phyloP scores from a whole-genome alignment of 108 stramenopile genomes.

The Conticribra guillardii region DNA sequence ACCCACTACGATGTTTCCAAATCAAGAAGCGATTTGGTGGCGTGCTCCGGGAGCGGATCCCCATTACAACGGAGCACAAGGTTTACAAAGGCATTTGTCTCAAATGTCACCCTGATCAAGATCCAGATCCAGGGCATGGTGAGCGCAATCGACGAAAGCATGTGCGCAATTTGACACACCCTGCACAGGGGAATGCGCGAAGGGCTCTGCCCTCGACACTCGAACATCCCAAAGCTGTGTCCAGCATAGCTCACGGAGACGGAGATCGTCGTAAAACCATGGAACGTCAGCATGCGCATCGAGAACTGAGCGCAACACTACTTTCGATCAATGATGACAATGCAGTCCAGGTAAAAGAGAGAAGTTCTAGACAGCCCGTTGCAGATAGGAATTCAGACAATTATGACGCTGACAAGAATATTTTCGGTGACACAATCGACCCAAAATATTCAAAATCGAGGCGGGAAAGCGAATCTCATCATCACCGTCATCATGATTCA shows the following conservation, averaged over 20 bases:
- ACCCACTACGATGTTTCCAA: constrained; percentile 21
- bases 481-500: not conserved
- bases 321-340: not conserved
- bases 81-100: constrained; percentile 31
- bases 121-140: constrained; percentile 7
- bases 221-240: not conserved
- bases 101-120: constrained; percentile 22
- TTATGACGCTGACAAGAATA: not conserved
- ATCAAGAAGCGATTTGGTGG: constrained; percentile 18
- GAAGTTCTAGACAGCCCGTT: too few species aligned
- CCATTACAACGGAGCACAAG: constrained; percentile 11
- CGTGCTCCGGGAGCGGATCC: constrained; percentile 3
- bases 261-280: not conserved
- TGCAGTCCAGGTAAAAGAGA: not conserved
- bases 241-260: not conserved
- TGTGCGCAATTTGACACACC: not conserved
- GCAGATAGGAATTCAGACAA: not conserved
- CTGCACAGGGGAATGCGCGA: not conserved
- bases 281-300: not conserved
- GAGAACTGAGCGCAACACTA: not conserved
- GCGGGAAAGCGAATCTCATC: not conserved
- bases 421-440: constrained; percentile 1
- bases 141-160: not conserved
- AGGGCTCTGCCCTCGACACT: not conserved
- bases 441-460: not conserved